phyloP scores from a whole-genome alignment of 768 basidiomycete genomes.

The Tephrocybe sp. region DNA sequence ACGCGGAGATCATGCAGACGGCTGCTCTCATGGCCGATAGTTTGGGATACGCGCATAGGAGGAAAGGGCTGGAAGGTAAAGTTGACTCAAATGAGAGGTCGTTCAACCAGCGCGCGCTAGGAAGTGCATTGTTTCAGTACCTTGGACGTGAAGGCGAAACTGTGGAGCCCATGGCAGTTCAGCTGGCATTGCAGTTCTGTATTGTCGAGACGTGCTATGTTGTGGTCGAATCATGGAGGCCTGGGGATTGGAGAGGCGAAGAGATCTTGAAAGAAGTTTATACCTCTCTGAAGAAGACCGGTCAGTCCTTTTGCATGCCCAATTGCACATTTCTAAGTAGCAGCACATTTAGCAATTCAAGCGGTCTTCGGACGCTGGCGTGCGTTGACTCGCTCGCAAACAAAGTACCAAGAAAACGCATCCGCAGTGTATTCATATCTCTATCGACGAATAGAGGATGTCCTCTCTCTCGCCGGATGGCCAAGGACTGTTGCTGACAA shows the following conservation, averaged over 20 bases:
- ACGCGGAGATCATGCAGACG: constrained; percentile 20
- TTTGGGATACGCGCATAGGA: constrained; percentile 6
- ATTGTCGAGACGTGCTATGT: constrained; percentile 10
- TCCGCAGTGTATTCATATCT: constrained; percentile 7
- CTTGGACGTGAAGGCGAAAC: constrained; percentile 1
- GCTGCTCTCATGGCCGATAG: constrained; percentile 20
- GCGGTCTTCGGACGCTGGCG: constrained; percentile 17
- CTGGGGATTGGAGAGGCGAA: constrained; percentile 11
- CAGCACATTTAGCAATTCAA: constrained; percentile 6
- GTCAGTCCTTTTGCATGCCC: constrained; percentile 2
- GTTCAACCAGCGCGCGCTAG: constrained; percentile 10
- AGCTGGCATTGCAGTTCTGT: constrained; percentile 18
- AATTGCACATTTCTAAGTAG: background rate
- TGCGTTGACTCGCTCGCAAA: constrained; percentile 16
- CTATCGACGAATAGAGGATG: constrained; percentile 2
- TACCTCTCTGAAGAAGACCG: constrained; percentile 12
- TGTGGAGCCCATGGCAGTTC: constrained; percentile 17
- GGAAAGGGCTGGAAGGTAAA: background rate
- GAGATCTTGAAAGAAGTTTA: constrained; percentile 12
- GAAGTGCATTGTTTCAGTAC: constrained; percentile 7
- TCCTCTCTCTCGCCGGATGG: constrained; percentile 19
- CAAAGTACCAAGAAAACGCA: constrained; percentile 5
- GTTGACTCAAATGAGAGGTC: background rate
- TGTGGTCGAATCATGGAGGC: constrained; percentile 15
- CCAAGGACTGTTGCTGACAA: constrained; percentile 3